A percentile compares a stretch with the other conserved stretches of the same genome.
These are phyloP conservation scores for Rhodofomes roseus DNA, from an alignment of 1,284 basidiomycete genomes.

Conservation along the genomic window DNA sequence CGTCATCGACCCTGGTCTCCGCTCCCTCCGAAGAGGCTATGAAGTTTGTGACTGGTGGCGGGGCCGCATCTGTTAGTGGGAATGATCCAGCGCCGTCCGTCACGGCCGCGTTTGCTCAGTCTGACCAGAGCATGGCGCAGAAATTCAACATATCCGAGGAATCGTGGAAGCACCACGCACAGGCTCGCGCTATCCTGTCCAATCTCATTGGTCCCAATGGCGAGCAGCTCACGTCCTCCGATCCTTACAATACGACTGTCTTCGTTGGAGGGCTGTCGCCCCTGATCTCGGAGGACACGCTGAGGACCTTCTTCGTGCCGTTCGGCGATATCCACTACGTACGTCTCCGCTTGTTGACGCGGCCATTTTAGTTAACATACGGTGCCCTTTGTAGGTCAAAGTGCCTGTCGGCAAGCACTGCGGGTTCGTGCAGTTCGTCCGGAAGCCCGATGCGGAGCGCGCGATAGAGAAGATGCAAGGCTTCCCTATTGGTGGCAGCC, in stretches of 20 bases:
- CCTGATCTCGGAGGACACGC: constrained; percentile 82
- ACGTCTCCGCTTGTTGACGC: constrained; percentile 10
- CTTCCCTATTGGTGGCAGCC: constrained; percentile 87
- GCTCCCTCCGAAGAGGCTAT: constrained; percentile 44
- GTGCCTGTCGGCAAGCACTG: constrained; percentile 95
- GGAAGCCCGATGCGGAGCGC: constrained; percentile 86
- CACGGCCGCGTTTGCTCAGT: constrained; percentile 35
- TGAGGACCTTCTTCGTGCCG: constrained; percentile 84
- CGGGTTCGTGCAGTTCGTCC: constrained; percentile 93
- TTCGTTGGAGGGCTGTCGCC: constrained; percentile 88
- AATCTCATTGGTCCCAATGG: constrained; percentile 81
- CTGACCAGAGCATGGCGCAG: constrained; percentile 39
- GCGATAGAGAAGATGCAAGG: constrained; percentile 97
- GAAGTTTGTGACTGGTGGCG: constrained; percentile 26
- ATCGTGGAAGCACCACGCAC: constrained; percentile 78
- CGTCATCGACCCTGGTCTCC: constrained; percentile 40
- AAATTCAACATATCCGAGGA: constrained; percentile 63
- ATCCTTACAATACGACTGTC: constrained; percentile 90
- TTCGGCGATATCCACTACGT: constrained; percentile 94
- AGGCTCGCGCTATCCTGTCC: constrained; percentile 73
- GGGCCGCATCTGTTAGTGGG: constrained; percentile 14
- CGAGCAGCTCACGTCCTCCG: constrained; percentile 78
- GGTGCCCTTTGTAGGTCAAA: constrained; percentile 62
- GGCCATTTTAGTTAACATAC: too few species aligned
- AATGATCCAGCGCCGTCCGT: constrained; percentile 31